A percentile compares a stretch with the other conserved stretches of the same genome.
These are phyloP conservation scores for Plantago coronopus DNA, from an alignment of 305 asterid genomes.

Conservation along the genomic window DNA sequence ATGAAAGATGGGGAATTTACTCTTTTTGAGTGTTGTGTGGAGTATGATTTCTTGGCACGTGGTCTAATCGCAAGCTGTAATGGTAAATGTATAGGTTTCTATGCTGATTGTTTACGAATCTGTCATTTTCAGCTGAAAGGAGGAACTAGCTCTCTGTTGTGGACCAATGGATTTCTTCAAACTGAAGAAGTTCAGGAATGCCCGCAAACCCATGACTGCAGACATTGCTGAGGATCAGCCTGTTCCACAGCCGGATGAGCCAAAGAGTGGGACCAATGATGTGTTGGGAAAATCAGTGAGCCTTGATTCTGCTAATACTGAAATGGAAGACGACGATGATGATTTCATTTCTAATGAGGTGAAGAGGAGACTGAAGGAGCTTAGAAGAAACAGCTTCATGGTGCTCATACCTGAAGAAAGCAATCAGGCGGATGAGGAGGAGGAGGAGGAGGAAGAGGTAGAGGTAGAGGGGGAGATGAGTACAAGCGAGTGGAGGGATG, in stretches of 20 bases:
- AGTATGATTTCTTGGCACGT: background rate
- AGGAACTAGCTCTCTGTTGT: slow-evolving; percentile 15
- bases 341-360: slow-evolving; percentile 93
- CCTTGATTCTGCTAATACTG: slow-evolving; percentile 47
- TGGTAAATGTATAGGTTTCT: background rate
- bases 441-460: slow-evolving; percentile 67
- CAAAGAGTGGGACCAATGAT: slow-evolving; percentile 36
- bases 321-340: slow-evolving; percentile 83
- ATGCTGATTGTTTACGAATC: background rate
- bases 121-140: slow-evolving; percentile 19
- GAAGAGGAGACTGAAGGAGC: slow-evolving; percentile 90
- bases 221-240: slow-evolving; percentile 40
- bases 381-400: slow-evolving; percentile 89
- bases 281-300: slow-evolving; percentile 38
- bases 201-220: slow-evolving; percentile 45
- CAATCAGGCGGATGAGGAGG: slow-evolving; percentile 52
- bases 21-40: background rate
- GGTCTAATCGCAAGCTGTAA: background rate
- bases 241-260: slow-evolving; percentile 49
- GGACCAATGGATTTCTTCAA: slow-evolving; percentile 65
- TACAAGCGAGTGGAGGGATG: slow-evolving; percentile 87
- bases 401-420: slow-evolving; percentile 89
- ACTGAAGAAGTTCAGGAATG: slow-evolving; percentile 59
- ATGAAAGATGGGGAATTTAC: background rate
- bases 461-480: slow-evolving; percentile 68